Percentiles rank a stretch among this genome's conserved stretches.
phyloP scores from a whole-genome alignment of 2,329 filamentous ascomycete genomes.

The Hysterium pulicare region DNA sequence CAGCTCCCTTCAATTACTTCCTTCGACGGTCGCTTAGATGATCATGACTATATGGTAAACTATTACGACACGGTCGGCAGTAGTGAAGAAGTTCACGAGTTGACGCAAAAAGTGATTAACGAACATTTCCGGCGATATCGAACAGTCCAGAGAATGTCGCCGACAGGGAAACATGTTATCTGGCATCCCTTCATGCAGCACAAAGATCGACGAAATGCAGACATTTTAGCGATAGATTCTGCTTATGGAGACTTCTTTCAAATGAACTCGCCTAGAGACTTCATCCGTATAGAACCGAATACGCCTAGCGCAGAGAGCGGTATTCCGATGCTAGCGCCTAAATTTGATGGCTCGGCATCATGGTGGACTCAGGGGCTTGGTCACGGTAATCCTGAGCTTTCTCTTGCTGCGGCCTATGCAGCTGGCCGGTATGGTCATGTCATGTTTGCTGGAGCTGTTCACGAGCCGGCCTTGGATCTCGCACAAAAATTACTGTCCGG shows the following conservation, averaged over 20 bases:
- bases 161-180: constrained; percentile 55
- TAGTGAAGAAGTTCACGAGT: constrained; percentile 37
- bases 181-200: constrained; percentile 92
- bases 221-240: constrained; percentile 74
- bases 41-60: constrained; percentile 55
- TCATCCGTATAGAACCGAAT: neutral
- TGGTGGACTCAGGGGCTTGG: constrained; percentile 92
- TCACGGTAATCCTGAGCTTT: constrained; percentile 69
- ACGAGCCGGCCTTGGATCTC: constrained; percentile 70
- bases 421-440: constrained; percentile 83
- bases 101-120: constrained; percentile 52
- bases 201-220: constrained; percentile 55
- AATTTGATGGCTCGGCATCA: constrained; percentile 80
- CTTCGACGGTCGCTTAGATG: constrained; percentile 39
- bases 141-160: constrained; percentile 59
- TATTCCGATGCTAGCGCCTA: constrained; percentile 53
- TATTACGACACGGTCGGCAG: constrained; percentile 59
- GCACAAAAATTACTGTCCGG: constrained; percentile 61
- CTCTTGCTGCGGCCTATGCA: constrained; percentile 74
- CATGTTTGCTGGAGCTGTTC: constrained; percentile 80
- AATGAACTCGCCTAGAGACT: constrained; percentile 40
- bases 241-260: constrained; percentile 78
- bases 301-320: constrained; percentile 4
- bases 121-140: constrained; percentile 57
- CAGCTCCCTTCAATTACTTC: constrained; percentile 59